Base-by-base conservation (phyloP, 2,329 filamentous ascomycete species). In the Cryphonectria carpinicola region DNA sequence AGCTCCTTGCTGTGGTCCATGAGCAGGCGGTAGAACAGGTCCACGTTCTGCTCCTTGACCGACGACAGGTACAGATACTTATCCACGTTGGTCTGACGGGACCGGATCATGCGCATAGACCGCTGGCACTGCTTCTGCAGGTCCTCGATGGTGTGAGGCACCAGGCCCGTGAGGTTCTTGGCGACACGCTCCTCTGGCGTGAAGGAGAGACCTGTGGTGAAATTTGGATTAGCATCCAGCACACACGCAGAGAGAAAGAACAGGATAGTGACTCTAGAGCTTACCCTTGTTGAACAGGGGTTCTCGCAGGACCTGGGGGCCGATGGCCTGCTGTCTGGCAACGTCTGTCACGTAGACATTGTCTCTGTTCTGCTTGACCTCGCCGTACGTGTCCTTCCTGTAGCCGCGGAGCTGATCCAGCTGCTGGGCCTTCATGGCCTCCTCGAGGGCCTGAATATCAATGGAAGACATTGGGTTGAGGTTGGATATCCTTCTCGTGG, bases 41-140 rank as follows among this genome's bases (percentile, higher is more conserved):
- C 91, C 73, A 89, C 87, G 79, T 95, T 95, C 77, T 90, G 88
- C 79, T 87, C 87, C 82, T 94, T 92, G 80, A 95, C 83, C 74
- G 88, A 86, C 61, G 91, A 93, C 80, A 96, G 86, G 82, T 95
- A 96, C 69, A 94, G 87, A 82, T 94, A 95, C 84, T 93, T 93
- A 86, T 95, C 93, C 77, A 96, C 89, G 74, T 85, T 83, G 63
- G 92, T 93, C 74, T 87, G 83, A 74, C 92, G 90, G 73, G 87
- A 87, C 70, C 90, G 86, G 77, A 95, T 90, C 83, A 94, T 91
- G 81, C 89, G 90, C 83, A 95, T 89, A 78, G 90, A 92, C 82
- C 89, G 85, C 76, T 85, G 84, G 76, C 86, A 88, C 79, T 91
- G 89, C 67, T 86, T 89, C 73, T 88, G 82, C 76, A 86, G 80